Evolutionary conservation across 2,329 filamentous ascomycete genomes (phyloP).

Genomic region (Coccinonectria pachysandricola): DNA sequence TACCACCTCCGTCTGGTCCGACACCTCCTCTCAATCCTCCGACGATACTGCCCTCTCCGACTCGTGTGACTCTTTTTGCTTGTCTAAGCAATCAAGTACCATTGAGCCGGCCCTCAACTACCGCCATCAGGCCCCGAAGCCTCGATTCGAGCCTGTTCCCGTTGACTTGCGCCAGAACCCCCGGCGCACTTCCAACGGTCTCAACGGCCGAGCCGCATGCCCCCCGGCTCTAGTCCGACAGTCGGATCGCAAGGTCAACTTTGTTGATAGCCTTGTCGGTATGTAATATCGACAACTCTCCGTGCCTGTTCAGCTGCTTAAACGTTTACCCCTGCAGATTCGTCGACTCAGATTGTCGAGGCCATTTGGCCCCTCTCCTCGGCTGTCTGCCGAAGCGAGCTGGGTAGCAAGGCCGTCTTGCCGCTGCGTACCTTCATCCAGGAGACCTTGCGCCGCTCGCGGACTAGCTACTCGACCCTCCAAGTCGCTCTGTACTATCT

Average conservation of each 20-base stretch:
- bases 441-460: slow-evolving; percentile 87
- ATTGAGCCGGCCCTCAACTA: slow-evolving; percentile 15
- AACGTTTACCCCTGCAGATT: slow-evolving; percentile 54
- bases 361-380: slow-evolving; percentile 93
- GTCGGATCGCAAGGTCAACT: slow-evolving; percentile 84
- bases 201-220: slow-evolving; percentile 45
- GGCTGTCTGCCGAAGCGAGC: slow-evolving; percentile 62
- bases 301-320: slow-evolving; percentile 20
- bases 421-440: slow-evolving; percentile 94
- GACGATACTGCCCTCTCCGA: slow-evolving; percentile 56
- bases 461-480: slow-evolving; percentile 93
- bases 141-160: slow-evolving; percentile 38
- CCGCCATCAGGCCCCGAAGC: slow-evolving; percentile 15
- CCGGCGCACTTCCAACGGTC: slow-evolving; percentile 44
- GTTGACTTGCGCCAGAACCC: slow-evolving; percentile 56
- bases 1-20: slow-evolving; percentile 68
- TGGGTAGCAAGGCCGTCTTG: slow-evolving; percentile 65
- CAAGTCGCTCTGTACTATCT: slow-evolving; percentile 96
- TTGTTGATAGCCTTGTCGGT: slow-evolving; percentile 97
- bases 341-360: slow-evolving; percentile 93
- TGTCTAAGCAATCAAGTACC: slow-evolving; percentile 16
- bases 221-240: slow-evolving; percentile 75
- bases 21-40: slow-evolving; percentile 58
- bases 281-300: slow-evolving; percentile 41
- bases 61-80: slow-evolving; percentile 34